Base-by-base conservation (phyloP, 2,329 filamentous ascomycete genomes). In the Neonectria sp. region DNA sequence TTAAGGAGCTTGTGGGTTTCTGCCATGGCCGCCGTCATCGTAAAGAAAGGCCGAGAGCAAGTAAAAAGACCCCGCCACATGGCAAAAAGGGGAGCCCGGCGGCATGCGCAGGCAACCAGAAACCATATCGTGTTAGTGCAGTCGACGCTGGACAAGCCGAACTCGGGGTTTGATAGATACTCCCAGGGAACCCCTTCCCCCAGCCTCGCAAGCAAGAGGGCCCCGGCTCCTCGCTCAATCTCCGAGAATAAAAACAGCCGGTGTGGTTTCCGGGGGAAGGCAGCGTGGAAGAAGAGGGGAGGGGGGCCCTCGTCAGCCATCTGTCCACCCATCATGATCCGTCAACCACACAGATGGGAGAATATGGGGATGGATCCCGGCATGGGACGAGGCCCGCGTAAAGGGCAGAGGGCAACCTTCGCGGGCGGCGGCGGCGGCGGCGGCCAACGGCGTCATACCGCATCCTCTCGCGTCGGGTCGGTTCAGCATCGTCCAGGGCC, bases 201-300 rank as follows among this genome's bases (percentile, higher is more conserved):
- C 24, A 21, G 46, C 51, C 56, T 51, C 21, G 49, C 24, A 24
- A 49, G 56, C 6, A 33, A 21, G 48, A 43, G 25, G 11, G 13
- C 56, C 63, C 57, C 57, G 45, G 63, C 48, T 55, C 49, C 57
- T 60, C 63, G 63, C 57, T 60, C 63, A 65, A 57, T 60, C 63
- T 60, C 63, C 63, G 63, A 63, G 13, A 40, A 65, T 49, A 49
- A 56, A 27, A 56, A 65, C 56, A 60, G 27, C 57, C 56, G 63
- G 63, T 65, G 57, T 60, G 45, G 57, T 46, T 49, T 60, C 57
- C 57, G 57, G 63, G 57, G n/a, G 52, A 60, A 60, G 37, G 27
- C 6, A 15, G 48, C 8, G 11, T 13, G 17, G n/a, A 55, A 13
- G 17, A 58, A 6, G 55, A 24, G 29, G 35, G 35, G 55, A 37